Conservation (phyloP, 306 rosid genomes). For the Mimosa pudica region DNA sequence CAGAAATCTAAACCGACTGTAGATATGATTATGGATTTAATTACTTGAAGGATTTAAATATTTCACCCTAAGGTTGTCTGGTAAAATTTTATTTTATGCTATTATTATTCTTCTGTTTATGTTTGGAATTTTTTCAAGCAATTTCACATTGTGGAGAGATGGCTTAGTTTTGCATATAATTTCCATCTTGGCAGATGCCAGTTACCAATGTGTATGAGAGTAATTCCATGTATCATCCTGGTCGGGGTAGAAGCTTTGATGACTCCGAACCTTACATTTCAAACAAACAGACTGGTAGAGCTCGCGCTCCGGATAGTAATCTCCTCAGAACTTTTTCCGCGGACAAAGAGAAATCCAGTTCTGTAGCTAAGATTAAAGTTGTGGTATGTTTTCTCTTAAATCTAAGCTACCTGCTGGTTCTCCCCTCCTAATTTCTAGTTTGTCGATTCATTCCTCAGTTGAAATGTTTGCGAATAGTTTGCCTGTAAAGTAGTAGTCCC, state of each 20-base stretch:
- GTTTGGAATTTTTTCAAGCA: neutral
- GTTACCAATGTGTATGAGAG: constrained; percentile 46
- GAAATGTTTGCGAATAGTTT: neutral
- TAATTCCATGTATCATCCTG: constrained; percentile 41
- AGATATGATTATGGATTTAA: neutral
- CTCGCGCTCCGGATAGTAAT: constrained; percentile 61
- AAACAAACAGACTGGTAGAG: constrained; percentile 52
- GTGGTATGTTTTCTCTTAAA: constrained; percentile 62
- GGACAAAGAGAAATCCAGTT: constrained; percentile 74
- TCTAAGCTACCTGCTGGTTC: neutral
- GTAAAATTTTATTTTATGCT: too few relatives aligned
- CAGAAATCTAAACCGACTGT: neutral
- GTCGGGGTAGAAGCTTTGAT: constrained; percentile 58
- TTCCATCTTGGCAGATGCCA: constrained; percentile 50
- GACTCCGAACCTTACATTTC: constrained; percentile 63
- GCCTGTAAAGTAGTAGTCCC: too few relatives aligned
- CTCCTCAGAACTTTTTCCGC: constrained; percentile 61
- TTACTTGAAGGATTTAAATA: neutral
- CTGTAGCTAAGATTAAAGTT: constrained; percentile 91
- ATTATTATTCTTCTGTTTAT: neutral
- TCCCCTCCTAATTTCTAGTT: constrained; percentile 2
- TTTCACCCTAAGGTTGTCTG: neutral
- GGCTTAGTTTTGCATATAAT: constrained; percentile 25
- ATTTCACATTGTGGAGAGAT: constrained; percentile 1
- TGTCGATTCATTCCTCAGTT: constrained; percentile 7